A percentile compares a stretch with the other conserved stretches of the same genome.
Conservation (phyloP, 495 filamentous ascomycete species). For the Penicillium antarcticum region DNA sequence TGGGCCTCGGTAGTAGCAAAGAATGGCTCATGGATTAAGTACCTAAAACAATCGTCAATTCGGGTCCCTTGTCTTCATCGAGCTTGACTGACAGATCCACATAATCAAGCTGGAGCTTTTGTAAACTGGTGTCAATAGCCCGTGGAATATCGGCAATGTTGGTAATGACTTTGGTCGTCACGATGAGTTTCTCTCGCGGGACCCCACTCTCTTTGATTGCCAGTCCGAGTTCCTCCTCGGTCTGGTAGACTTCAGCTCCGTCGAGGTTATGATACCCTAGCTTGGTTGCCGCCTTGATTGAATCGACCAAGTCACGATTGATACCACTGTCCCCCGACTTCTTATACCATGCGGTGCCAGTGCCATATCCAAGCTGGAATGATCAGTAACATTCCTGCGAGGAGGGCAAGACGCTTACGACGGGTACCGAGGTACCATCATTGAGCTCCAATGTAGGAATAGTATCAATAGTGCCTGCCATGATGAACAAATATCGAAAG, state of each 20-base stretch:
- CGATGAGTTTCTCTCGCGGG: slow-evolving; percentile 64
- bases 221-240: slow-evolving; percentile 70
- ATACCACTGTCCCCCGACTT: slow-evolving; percentile 31
- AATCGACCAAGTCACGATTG: slow-evolving; percentile 47
- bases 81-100: slow-evolving; percentile 62
- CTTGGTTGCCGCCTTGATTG: slow-evolving; percentile 64
- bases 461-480: slow-evolving; percentile 17
- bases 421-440: slow-evolving; percentile 70
- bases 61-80: neutral
- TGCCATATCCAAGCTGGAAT: slow-evolving; percentile 69
- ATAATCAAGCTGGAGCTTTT: slow-evolving; percentile 73
- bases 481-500: neutral
- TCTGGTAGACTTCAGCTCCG: slow-evolving; percentile 79
- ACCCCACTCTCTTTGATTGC: slow-evolving; percentile 69
- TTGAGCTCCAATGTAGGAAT: slow-evolving; percentile 59
- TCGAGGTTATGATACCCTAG: slow-evolving; percentile 75
- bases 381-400: slow-evolving; percentile 1
- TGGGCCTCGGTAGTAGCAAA: slow-evolving; percentile 58
- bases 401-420: slow-evolving; percentile 46
- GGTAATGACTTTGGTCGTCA: slow-evolving; percentile 69
- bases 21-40: slow-evolving; percentile 78
- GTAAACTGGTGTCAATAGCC: slow-evolving; percentile 67
- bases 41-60: slow-evolving; percentile 38
- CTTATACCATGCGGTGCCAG: slow-evolving; percentile 62
- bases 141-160: slow-evolving; percentile 57